Conservation (phyloP, 106 monocot species). For the Acanthochlamys bracteata region DNA sequence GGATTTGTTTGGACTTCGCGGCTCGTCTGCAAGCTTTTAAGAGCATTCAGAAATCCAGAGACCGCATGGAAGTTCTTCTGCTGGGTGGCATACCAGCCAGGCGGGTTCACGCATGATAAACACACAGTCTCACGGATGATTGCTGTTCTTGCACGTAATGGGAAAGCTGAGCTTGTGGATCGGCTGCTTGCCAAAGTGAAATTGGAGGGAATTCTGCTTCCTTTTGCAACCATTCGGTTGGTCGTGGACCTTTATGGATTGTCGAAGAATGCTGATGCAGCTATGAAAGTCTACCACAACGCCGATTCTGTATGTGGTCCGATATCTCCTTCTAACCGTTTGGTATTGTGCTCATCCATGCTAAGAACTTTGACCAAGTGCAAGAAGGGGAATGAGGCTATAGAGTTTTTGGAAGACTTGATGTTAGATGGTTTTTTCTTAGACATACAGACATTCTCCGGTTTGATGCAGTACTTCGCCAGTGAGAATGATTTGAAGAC, state of each 20-base stretch:
- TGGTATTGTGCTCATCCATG: slow-evolving; percentile 47
- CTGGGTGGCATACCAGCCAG: slow-evolving; percentile 77
- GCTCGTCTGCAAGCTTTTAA: slow-evolving; percentile 79
- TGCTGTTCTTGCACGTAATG: slow-evolving; percentile 56
- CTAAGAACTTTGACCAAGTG: slow-evolving; percentile 67
- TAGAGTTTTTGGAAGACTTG: slow-evolving; percentile 65
- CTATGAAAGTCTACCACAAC: slow-evolving; percentile 40
- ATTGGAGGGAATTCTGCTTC: slow-evolving; percentile 65
- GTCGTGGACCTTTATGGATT: slow-evolving; percentile 72
- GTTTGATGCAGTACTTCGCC: slow-evolving; percentile 71
- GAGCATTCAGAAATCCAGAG: slow-evolving; percentile 66
- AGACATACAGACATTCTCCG: slow-evolving; percentile 72
- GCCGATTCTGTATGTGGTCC: slow-evolving; percentile 39
- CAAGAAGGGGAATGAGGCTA: slow-evolving; percentile 28
- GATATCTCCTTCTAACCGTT: slow-evolving; percentile 20
- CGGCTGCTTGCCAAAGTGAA: slow-evolving; percentile 52
- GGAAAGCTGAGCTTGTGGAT: slow-evolving; percentile 48
- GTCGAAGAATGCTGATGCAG: slow-evolving; percentile 53
- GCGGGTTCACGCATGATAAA: slow-evolving; percentile 49
- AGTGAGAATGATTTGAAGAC: slow-evolving; percentile 50
- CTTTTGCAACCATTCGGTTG: slow-evolving; percentile 58
- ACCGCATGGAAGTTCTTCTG: slow-evolving; percentile 86
- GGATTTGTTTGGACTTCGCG: slow-evolving; percentile 67
- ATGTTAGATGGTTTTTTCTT: slow-evolving; percentile 31
- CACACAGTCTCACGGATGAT: slow-evolving; percentile 72